These are phyloP conservation scores for Lablab purpureus DNA, from an alignment of 306 rosid species.

Conservation along the genomic window DNA sequence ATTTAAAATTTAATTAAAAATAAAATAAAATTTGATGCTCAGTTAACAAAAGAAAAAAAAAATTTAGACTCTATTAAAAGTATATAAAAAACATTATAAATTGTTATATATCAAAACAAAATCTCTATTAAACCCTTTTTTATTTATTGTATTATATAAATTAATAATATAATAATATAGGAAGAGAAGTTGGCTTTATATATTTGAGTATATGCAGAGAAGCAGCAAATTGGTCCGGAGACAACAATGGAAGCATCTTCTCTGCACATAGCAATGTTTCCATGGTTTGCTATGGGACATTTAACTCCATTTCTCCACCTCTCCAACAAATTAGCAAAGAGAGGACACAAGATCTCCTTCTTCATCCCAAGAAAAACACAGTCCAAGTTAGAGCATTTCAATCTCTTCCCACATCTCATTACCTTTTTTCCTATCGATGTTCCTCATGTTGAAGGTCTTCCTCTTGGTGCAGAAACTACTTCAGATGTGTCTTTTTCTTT, in stretches of 20 bases:
- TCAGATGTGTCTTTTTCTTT: conserved; percentile 42
- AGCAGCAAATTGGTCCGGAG: too few relatives aligned
- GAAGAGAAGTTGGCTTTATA: too few relatives aligned
- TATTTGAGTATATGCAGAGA: too few relatives aligned
- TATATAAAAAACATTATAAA: too few relatives aligned
- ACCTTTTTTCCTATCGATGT: conserved; percentile 41
- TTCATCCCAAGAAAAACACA: conserved; percentile 41
- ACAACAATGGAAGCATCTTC: conserved; percentile 42
- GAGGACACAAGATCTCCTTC: conserved; percentile 49
- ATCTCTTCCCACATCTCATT: conserved; percentile 40
- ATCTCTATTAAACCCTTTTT: too few relatives aligned
- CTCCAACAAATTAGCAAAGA: conserved; percentile 47
- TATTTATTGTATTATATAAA: too few relatives aligned
- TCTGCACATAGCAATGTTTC: conserved; percentile 51
- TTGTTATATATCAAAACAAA: too few relatives aligned
- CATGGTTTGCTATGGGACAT: conserved; percentile 56
- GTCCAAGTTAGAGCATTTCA: conserved; percentile 33
- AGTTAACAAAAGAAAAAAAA: too few relatives aligned
- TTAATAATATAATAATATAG: too few relatives aligned
- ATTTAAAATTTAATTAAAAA: too few relatives aligned
- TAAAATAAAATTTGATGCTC: too few relatives aligned
- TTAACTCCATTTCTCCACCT: conserved; percentile 46
- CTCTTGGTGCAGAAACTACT: conserved; percentile 44
- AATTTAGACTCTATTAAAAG: too few relatives aligned
- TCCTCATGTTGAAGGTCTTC: conserved; percentile 51